These are phyloP conservation scores for Sporothrix pseudoabietina DNA, from an alignment of 2,329 filamentous ascomycete species.

Conservation along the genomic window DNA sequence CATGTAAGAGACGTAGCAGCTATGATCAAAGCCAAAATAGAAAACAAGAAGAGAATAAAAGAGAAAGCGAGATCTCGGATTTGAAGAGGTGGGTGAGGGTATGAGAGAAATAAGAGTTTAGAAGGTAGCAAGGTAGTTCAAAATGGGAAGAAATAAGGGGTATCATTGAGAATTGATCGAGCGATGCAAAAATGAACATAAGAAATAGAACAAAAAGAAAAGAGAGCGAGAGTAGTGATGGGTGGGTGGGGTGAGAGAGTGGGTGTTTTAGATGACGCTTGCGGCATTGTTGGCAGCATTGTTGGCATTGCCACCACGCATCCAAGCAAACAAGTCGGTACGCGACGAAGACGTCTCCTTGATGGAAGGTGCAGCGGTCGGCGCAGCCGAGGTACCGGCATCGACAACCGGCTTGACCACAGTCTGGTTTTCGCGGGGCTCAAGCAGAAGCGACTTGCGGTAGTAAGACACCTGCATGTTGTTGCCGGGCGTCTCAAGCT, in stretches of 20 bases:
- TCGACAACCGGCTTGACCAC: constrained; percentile 40
- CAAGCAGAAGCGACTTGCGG: constrained; percentile 79
- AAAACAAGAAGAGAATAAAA: not conserved
- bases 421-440: constrained; percentile 64
- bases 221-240: not conserved
- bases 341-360: constrained; percentile 28
- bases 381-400: constrained; percentile 19
- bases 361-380: constrained; percentile 15
- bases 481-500: constrained; percentile 50
- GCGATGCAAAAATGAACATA: constrained; percentile 19
- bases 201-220: not conserved
- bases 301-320: constrained; percentile 32
- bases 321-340: constrained; percentile 34
- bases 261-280: not conserved
- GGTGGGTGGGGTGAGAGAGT: not conserved
- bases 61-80: not conserved
- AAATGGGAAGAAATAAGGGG: constrained; percentile 4
- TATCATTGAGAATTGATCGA: constrained; percentile 20
- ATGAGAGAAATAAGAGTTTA: constrained; percentile 9
- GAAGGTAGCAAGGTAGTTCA: constrained; percentile 1
- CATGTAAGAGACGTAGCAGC: constrained; percentile 20
- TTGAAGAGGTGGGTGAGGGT: not conserved
- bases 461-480: constrained; percentile 69
- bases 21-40: constrained; percentile 8
- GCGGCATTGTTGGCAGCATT: constrained; percentile 3